These are phyloP conservation scores for Blastobotrys chiropterorum DNA, from an alignment of 805 yeast species.

Conservation along the genomic window DNA sequence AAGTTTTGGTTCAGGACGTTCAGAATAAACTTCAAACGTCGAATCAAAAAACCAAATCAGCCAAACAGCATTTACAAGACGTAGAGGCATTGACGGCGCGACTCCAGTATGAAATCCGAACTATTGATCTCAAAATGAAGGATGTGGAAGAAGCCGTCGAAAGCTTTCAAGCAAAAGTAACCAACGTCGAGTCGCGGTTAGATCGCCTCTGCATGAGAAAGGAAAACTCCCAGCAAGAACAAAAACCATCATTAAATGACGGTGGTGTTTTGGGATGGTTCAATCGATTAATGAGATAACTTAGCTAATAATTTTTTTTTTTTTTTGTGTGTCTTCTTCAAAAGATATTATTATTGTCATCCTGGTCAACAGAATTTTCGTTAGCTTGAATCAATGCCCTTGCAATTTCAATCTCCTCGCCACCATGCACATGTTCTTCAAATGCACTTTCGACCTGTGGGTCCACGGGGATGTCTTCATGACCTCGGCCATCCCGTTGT, in stretches of 20 bases:
- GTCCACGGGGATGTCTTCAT: constrained; percentile 46
- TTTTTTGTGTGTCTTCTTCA: background rate
- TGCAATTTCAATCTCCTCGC: constrained; percentile 59
- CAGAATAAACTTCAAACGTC: background rate
- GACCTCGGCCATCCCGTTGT: constrained; percentile 10
- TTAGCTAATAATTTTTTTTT: background rate
- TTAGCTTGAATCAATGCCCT: constrained; percentile 59
- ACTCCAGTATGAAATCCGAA: constrained; percentile 58
- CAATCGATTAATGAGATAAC: background rate
- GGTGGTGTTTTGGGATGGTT: background rate
- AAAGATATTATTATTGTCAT: background rate
- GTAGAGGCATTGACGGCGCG: constrained; percentile 23
- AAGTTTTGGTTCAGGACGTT: background rate
- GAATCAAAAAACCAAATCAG: constrained; percentile 7
- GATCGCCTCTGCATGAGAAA: constrained; percentile 3
- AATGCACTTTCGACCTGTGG: constrained; percentile 49
- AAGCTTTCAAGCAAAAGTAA: constrained; percentile 37
- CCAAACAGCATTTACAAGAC: constrained; percentile 14
- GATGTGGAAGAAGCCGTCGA: constrained; percentile 61
- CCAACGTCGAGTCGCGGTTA: constrained; percentile 28
- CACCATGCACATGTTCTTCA: constrained; percentile 35
- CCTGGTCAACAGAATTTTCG: constrained; percentile 23
- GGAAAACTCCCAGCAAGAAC: background rate
- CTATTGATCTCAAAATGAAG: constrained; percentile 52
- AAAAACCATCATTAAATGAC: background rate